Base-by-base conservation (phyloP, 805 yeast genomes). In the Isabelozyma heimii region DNA sequence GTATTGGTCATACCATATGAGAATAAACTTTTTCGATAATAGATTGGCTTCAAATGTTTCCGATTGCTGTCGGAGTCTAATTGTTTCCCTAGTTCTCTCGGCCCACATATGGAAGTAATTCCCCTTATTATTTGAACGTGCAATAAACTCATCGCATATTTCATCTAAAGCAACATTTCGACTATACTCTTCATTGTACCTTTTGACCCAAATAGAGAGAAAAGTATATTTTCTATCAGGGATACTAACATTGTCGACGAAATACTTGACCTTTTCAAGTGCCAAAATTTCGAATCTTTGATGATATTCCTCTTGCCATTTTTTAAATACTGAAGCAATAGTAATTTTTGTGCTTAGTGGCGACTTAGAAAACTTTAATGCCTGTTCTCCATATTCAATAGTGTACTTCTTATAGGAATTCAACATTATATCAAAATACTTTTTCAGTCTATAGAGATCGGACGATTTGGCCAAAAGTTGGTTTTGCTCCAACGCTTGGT, bases 1-100 rank as follows among this genome's bases (percentile, higher is more conserved):
- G 42, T 56, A 66, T 41, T 62, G 62, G 37, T 66, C 69, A 46
- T 65, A 69, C 77, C 76, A 73, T 5, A 59, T 58, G 2, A 67
- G 49, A 45, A 67, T 45, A 37, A 56, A 61, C 50, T 63, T 69
- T 43, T 69, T 71, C 27, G 40, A 40, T 8, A 65, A 50, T 2
- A 62, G 47, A 3, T 49, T 46, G 7, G 46, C 24, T 24, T 58
- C 56, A 47, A 68, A 67, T 1, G 45, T 37, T 8, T 41, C 45
- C 6, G 70, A 63, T 14, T 45, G 44, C n/a, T 35, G 17, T 5
- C 40, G 28, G 13, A 53, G 44, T 4, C 43, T 44, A 17, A 12
- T 38, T 35, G 15, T 28, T 3, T 42, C 42, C 7, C 28, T 37
- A 5, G 48, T 33, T 35, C 39, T 35, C 28, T 3, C 15, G 8